Evolutionary conservation across 805 yeast species (phyloP).

Genomic region (Isabelozyma heimii): DNA sequence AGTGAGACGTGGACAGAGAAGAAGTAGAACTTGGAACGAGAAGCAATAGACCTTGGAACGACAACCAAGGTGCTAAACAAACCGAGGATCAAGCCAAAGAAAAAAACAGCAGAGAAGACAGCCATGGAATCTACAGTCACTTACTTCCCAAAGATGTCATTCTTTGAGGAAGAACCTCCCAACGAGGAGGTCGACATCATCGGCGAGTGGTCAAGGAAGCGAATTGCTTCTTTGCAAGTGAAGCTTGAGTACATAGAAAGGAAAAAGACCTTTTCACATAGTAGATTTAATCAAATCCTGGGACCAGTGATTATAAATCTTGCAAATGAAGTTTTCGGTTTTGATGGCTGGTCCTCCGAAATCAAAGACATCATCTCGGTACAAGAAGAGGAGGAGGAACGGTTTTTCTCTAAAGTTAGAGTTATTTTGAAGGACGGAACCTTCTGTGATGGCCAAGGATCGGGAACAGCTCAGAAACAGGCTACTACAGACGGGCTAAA

Average conservation of each 20-base stretch:
- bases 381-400: constrained; percentile 11
- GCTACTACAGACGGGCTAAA: constrained; percentile 47
- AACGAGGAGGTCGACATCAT: constrained; percentile 16
- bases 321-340: constrained; percentile 55
- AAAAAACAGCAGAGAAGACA: background rate
- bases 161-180: constrained; percentile 10
- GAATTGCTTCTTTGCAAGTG: constrained; percentile 48
- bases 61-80: no score
- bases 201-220: constrained; percentile 45
- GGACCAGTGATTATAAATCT: constrained; percentile 22
- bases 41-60: no score
- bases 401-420: constrained; percentile 21
- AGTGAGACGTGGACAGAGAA: background rate
- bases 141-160: constrained; percentile 21
- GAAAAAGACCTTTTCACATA: constrained; percentile 6
- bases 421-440: constrained; percentile 46
- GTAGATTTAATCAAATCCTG: background rate
- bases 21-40: no score
- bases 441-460: constrained; percentile 32
- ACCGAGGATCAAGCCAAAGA: no score
- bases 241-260: constrained; percentile 38
- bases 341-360: constrained; percentile 55
- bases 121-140: constrained; percentile 5
- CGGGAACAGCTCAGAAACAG: constrained; percentile 46
- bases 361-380: constrained; percentile 13